Evolutionary conservation across 129 eudicot species (phyloP).

Genomic region (Apium graveolens): DNA sequence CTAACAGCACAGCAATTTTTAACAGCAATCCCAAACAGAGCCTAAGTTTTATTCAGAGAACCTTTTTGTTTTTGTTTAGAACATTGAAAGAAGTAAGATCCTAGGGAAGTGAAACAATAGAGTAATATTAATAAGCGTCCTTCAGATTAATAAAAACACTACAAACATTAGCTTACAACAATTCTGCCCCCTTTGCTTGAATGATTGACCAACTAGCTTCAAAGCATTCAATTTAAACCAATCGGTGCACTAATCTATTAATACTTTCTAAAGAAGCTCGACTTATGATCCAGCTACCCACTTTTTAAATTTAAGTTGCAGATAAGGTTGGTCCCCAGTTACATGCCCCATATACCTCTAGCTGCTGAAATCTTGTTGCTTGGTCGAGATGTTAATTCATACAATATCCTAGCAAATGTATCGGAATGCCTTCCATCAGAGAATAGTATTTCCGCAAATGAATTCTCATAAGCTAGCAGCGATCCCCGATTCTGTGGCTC

Average conservation of each 20-base stretch:
- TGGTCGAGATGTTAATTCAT: slow-evolving; percentile 83
- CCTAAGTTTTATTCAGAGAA: too few species aligned
- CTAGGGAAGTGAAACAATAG: too few species aligned
- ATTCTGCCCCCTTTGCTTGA: neutral
- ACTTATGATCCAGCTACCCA: neutral
- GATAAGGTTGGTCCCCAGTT: slow-evolving; percentile 1
- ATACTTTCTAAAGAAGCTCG: neutral
- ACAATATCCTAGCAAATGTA: slow-evolving; percentile 78
- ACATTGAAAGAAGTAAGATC: too few species aligned
- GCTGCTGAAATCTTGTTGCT: slow-evolving; percentile 72
- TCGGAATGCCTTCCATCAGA: slow-evolving; percentile 79
- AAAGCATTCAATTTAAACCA: neutral
- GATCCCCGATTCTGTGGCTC: slow-evolving; percentile 87
- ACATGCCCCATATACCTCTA: slow-evolving; percentile 99
- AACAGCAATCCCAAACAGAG: too few species aligned
- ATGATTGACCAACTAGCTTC: neutral
- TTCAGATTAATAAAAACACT: neutral
- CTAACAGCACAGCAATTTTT: too few species aligned
- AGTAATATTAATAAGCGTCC: neutral
- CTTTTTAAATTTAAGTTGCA: neutral
- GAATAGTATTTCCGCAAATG: slow-evolving; percentile 88
- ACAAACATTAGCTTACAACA: slow-evolving; percentile 6
- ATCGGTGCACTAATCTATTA: neutral
- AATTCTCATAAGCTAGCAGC: slow-evolving; percentile 69
- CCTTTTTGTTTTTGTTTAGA: too few species aligned